A percentile compares a stretch with the other conserved stretches of the same genome.
phyloP scores from a whole-genome alignment of 768 basidiomycete genomes.

The Kwoniella dendrophila region DNA sequence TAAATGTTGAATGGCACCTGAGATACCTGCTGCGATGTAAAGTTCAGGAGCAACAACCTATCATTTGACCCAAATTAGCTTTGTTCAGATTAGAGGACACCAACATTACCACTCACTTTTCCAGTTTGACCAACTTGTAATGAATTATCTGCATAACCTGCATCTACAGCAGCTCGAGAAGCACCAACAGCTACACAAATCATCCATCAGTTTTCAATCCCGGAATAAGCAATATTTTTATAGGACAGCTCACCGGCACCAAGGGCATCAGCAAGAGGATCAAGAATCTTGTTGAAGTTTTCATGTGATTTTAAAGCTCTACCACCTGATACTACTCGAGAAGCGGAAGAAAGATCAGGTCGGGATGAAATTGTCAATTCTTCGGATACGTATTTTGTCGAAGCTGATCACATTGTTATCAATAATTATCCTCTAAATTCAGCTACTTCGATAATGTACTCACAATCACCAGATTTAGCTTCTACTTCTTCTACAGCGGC shows the following conservation, averaged over 20 bases:
- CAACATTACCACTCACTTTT: slow-evolving; percentile 59
- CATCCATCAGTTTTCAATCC: background rate
- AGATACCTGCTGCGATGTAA: slow-evolving; percentile 95
- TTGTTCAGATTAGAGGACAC: background rate
- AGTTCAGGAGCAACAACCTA: slow-evolving; percentile 89
- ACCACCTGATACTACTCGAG: slow-evolving; percentile 89
- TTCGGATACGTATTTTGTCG: slow-evolving; percentile 57
- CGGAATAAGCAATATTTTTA: background rate
- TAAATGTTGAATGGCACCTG: slow-evolving; percentile 96
- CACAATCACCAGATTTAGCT: slow-evolving; percentile 60
- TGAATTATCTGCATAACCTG: slow-evolving; percentile 96
- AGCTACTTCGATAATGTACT: slow-evolving; percentile 10
- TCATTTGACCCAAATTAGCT: background rate
- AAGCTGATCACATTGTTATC: slow-evolving; percentile 31
- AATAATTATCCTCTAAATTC: background rate
- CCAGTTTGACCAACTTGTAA: slow-evolving; percentile 99
- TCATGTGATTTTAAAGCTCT: slow-evolving; percentile 91
- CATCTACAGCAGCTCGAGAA: slow-evolving; percentile 96
- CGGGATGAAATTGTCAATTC: slow-evolving; percentile 85
- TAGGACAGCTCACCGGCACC: slow-evolving; percentile 63
- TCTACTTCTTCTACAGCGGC: slow-evolving; percentile 62
- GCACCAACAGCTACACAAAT: slow-evolving; percentile 76
- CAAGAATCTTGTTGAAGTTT: slow-evolving; percentile 81
- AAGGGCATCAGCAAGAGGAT: slow-evolving; percentile 88
- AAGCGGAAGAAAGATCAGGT: slow-evolving; percentile 85